A percentile compares a stretch with the other conserved stretches of the same genome.
phyloP scores from a whole-genome alignment of 116 monocot genomes.

The Zostera marina region DNA sequence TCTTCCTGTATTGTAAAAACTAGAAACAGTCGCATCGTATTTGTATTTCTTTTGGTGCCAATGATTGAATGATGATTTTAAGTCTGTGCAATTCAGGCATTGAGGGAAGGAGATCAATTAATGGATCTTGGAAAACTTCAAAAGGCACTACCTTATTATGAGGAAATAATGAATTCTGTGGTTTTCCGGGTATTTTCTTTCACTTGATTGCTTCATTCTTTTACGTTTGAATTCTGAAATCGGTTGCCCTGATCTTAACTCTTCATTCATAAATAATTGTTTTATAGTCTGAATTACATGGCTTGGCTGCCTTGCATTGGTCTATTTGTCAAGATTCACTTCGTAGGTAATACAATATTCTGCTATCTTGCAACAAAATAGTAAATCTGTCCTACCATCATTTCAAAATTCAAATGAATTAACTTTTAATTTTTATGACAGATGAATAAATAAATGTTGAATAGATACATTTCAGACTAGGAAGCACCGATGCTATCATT shows the following conservation, averaged over 20 bases:
- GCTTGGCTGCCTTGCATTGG: conserved; percentile 83
- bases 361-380: no score
- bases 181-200: conserved; percentile 49
- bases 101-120: conserved; percentile 69
- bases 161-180: conserved; percentile 59
- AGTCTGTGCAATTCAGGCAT: conserved; percentile 25
- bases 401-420: no score
- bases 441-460: no score
- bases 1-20: no score
- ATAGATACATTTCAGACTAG: no score
- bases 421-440: no score
- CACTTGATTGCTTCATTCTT: not conserved
- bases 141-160: conserved; percentile 74
- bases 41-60: not conserved
- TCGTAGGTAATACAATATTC: conserved; percentile 10
- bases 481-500: no score
- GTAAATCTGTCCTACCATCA: no score
- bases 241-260: no score
- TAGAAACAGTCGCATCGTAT: not conserved
- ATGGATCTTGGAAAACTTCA: conserved; percentile 70
- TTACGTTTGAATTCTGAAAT: not conserved
- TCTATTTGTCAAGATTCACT: conserved; percentile 95
- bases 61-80: not conserved
- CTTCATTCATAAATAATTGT: not conserved
- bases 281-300: conserved; percentile 70